phyloP scores from a whole-genome alignment of 164 flowering plant genomes.

The Macadamia integrifolia region DNA sequence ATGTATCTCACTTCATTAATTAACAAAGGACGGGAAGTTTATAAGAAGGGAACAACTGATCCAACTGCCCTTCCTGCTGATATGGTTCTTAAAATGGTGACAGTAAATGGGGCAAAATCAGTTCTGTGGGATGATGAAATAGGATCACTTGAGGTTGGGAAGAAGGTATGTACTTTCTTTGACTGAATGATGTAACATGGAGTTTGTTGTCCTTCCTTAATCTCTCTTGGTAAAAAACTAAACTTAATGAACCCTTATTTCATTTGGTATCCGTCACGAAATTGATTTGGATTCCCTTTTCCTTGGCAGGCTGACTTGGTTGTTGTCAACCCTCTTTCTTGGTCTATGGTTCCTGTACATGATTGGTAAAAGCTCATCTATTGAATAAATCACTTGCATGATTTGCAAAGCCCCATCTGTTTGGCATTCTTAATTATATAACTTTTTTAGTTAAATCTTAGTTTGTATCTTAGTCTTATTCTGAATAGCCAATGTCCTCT shows the following conservation, averaged over 20 bases:
- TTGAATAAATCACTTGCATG: not conserved
- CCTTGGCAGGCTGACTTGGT: slow-evolving; percentile 68
- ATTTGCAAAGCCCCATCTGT: not conserved
- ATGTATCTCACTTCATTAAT: slow-evolving; percentile 89
- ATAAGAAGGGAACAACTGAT: slow-evolving; percentile 61
- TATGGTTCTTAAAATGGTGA: slow-evolving; percentile 66
- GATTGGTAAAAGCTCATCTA: slow-evolving; percentile 50
- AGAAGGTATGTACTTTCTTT: slow-evolving; percentile 45
- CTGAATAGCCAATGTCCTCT: not conserved
- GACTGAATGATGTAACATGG: not conserved
- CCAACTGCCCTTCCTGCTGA: slow-evolving; percentile 85
- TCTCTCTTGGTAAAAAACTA: not conserved
- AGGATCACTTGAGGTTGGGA: slow-evolving; percentile 82
- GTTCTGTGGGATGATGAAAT: slow-evolving; percentile 88
- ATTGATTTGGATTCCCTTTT: slow-evolving; percentile 2
- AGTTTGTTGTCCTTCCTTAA: not conserved
- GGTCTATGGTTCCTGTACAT: slow-evolving; percentile 83
- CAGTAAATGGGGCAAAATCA: slow-evolving; percentile 78
- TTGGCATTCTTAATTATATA: not conserved
- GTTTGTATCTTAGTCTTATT: too few relatives aligned
- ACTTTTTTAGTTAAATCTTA: too few relatives aligned
- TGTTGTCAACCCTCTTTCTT: slow-evolving; percentile 63
- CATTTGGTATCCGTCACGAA: too few relatives aligned
- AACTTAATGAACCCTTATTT: too few relatives aligned
- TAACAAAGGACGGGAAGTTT: slow-evolving; percentile 85